Conservation (phyloP, 441 rosid species). For the Manihot esculenta region DNA sequence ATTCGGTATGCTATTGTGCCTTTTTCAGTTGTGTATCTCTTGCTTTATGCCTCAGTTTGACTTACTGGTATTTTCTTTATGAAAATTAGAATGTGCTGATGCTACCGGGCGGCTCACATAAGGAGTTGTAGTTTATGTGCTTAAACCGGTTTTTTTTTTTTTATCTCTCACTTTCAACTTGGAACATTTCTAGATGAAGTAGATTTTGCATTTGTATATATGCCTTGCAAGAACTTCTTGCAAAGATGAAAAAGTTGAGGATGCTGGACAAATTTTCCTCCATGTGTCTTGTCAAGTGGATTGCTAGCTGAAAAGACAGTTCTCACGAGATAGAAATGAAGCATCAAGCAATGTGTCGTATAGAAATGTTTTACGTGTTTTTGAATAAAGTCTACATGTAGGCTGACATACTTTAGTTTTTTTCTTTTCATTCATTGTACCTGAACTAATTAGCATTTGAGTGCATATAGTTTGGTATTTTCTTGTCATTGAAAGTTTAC, state of each 20-base stretch:
- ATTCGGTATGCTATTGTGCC: background rate
- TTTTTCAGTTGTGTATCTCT: background rate
- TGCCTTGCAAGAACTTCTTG: background rate
- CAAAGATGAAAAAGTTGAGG: background rate
- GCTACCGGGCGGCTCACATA: background rate
- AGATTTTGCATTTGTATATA: background rate
- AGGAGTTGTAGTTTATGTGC: background rate
- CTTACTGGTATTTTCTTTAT: too few relatives aligned
- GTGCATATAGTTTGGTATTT: background rate
- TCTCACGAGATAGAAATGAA: background rate
- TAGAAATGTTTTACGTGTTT: background rate
- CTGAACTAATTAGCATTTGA: background rate
- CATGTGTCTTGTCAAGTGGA: background rate
- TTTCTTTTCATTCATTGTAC: background rate
- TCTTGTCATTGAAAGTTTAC: background rate
- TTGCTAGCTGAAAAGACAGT: background rate
- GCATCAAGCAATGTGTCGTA: background rate
- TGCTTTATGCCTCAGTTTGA: background rate
- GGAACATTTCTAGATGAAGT: background rate
- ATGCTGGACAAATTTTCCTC: background rate
- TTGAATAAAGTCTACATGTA: too few relatives aligned
- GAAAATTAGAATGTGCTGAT: too few relatives aligned
- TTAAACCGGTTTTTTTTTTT: background rate
- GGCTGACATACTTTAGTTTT: background rate
- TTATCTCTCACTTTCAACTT: background rate